phyloP scores from a whole-genome alignment of 352 stramenopile genomes.

The Pythium rishiriense region DNA sequence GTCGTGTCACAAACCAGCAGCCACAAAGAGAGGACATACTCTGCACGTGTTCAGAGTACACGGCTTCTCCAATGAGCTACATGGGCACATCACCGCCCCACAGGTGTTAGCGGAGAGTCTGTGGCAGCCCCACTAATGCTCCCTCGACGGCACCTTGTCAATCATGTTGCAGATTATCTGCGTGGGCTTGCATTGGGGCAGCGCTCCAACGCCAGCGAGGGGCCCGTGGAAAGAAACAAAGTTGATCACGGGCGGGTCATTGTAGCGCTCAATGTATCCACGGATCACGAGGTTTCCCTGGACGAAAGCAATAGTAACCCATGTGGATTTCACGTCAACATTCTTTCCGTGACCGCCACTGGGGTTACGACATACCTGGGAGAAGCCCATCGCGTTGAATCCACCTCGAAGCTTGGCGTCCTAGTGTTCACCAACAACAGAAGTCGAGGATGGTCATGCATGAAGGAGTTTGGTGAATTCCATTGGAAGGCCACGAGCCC shows the following conservation, averaged over 20 bases:
- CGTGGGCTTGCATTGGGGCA: conserved; percentile 87
- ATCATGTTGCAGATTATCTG: conserved; percentile 87
- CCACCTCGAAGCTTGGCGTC: conserved; percentile 81
- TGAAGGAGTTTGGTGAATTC: too few species aligned
- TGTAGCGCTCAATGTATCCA: conserved; percentile 94
- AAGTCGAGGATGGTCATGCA: too few species aligned
- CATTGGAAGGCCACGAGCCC: neutral
- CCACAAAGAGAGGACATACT: conserved; percentile 25
- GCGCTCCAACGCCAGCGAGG: conserved; percentile 85
- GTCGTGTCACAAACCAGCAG: neutral
- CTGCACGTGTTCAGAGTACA: conserved; percentile 89
- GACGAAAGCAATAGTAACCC: neutral
- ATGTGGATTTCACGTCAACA: too few species aligned
- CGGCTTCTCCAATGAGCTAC: conserved; percentile 80
- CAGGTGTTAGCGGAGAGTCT: too few species aligned
- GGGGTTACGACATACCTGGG: conserved; percentile 80
- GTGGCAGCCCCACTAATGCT: too few species aligned
- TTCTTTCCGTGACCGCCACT: too few species aligned
- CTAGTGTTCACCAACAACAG: conserved; percentile 25
- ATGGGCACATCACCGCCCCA: conserved; percentile 14
- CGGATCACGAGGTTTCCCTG: conserved; percentile 92
- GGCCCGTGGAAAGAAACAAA: conserved; percentile 93
- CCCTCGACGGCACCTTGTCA: conserved; percentile 40
- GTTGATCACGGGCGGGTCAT: conserved; percentile 88
- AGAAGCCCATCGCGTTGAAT: conserved; percentile 95